Percentiles rank a stretch among this genome's conserved stretches.
Evolutionary conservation across 225 moss, liverwort and hornwort species (phyloP).

Genomic region (Neckera pumila): DNA sequence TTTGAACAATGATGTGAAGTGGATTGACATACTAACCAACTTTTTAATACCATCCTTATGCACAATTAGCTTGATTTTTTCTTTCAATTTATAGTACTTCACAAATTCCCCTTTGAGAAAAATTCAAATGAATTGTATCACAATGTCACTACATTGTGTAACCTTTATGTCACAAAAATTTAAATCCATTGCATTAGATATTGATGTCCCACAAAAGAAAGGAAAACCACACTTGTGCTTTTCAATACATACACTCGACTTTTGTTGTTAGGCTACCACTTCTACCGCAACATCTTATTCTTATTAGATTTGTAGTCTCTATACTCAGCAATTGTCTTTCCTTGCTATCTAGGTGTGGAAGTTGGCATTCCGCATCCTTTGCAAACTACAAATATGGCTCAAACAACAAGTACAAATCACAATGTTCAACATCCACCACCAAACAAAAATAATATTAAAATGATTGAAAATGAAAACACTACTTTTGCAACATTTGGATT

Average conservation of each 20-base stretch:
- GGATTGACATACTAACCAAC: neutral
- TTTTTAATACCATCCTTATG: slow-evolving; percentile 25
- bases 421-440: too few relatives aligned
- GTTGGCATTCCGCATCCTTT: slow-evolving; percentile 48
- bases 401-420: too few relatives aligned
- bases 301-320: slow-evolving; percentile 77
- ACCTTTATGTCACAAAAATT: neutral
- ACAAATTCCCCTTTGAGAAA: slow-evolving; percentile 39
- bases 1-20: too few relatives aligned
- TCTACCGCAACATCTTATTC: slow-evolving; percentile 37
- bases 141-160: too few relatives aligned
- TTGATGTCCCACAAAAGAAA: neutral
- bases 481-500: too few relatives aligned
- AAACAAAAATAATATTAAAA: too few relatives aligned
- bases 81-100: slow-evolving; percentile 43
- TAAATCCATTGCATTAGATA: neutral
- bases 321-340: slow-evolving; percentile 41
- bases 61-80: slow-evolving; percentile 43
- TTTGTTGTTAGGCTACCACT: slow-evolving; percentile 90
- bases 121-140: neutral
- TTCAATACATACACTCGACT: slow-evolving; percentile 75
- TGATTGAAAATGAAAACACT: too few relatives aligned
- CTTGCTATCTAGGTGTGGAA: slow-evolving; percentile 17
- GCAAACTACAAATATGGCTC: too few relatives aligned
- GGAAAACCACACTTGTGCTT: slow-evolving; percentile 12